These are phyloP conservation scores for Hsuehochloa calcarea DNA, from an alignment of 176 grass and related monocot species.

Conservation along the genomic window DNA sequence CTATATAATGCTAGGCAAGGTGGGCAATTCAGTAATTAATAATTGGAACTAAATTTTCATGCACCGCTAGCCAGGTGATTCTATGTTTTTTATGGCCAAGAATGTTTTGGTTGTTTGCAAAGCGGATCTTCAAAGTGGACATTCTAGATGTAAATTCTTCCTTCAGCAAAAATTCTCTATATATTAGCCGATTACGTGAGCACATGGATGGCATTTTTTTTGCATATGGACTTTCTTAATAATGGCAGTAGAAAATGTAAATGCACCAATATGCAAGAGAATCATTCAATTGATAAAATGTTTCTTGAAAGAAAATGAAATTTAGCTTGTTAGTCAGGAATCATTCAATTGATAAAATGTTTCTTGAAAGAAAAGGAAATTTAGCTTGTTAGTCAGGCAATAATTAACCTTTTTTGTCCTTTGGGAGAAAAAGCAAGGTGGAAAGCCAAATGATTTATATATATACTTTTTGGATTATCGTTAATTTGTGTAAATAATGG, in stretches of 20 bases:
- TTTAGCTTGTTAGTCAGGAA: not conserved
- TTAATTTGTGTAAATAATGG: not conserved
- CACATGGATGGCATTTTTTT: not conserved
- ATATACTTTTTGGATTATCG: not conserved
- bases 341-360: not conserved
- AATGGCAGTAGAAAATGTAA: not conserved
- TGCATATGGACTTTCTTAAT: not conserved
- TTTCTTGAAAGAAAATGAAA: conserved; percentile 15
- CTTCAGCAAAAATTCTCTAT: not conserved
- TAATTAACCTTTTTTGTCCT: not conserved
- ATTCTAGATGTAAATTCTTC: not conserved
- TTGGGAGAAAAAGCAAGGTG: not conserved
- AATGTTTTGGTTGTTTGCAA: not conserved
- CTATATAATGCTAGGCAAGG: not conserved
- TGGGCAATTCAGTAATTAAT: not conserved
- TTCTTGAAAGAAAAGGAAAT: conserved; percentile 13
- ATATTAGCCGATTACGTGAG: not conserved
- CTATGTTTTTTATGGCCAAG: not conserved
- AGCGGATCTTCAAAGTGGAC: not conserved
- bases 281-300: not conserved
- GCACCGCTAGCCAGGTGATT: not conserved
- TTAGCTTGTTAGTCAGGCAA: not conserved
- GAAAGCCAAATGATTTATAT: not conserved
- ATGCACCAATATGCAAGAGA: not conserved
- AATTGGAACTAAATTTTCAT: not conserved